These are phyloP conservation scores for Phycomyces nitens DNA, from an alignment of 192 early-diverging fungal species.

Conservation along the genomic window DNA sequence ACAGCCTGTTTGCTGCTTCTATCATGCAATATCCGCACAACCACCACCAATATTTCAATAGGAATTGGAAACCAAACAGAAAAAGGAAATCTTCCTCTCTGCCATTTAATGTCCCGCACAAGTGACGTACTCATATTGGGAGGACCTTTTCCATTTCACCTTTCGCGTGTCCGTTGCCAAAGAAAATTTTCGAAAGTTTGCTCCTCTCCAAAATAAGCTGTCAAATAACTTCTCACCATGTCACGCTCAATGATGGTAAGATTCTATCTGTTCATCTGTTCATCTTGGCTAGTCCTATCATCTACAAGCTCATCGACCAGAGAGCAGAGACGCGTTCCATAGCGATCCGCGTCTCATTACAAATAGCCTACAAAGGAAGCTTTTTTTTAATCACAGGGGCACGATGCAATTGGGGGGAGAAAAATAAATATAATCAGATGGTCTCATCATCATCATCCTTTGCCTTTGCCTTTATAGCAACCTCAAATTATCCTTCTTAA, in stretches of 20 bases:
- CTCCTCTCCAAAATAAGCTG: background rate
- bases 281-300: background rate
- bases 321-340: background rate
- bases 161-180: slow-evolving; percentile 2
- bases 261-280: background rate
- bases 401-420: no score
- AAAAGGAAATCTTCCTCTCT: slow-evolving; percentile 1
- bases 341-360: background rate
- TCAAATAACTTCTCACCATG: slow-evolving; percentile 12
- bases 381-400: no score
- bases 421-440: background rate
- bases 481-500: slow-evolving; percentile 98
- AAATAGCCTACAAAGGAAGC: no score
- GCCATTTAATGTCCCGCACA: background rate
- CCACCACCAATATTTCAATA: no score
- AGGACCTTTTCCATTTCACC: background rate
- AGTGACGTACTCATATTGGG: background rate
- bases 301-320: background rate
- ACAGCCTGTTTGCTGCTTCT: no score
- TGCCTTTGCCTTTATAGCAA: slow-evolving; percentile 59
- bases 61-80: background rate
- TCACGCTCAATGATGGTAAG: slow-evolving; percentile 21
- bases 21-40: no score
- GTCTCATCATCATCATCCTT: slow-evolving; percentile 2
- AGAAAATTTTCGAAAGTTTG: slow-evolving; percentile 8